Conservation (phyloP, 2,329 filamentous ascomycete species). For the Huntiella decipiens region DNA sequence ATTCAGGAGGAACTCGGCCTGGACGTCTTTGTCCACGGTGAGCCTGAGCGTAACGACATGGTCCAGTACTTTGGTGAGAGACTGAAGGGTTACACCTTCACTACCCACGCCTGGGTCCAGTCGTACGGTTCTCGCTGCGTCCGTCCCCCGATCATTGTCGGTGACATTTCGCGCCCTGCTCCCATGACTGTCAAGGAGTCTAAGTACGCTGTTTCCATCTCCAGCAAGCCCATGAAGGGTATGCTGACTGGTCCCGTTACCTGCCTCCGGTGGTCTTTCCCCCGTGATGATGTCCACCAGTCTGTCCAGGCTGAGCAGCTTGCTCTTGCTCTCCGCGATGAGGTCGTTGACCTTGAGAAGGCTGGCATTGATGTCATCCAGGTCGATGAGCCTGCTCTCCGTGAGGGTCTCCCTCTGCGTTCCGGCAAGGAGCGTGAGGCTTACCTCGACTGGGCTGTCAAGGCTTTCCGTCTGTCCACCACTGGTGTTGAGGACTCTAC, state of each 20-base stretch:
- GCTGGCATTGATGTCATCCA: slow-evolving; percentile 96
- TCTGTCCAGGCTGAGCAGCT: slow-evolving; percentile 98
- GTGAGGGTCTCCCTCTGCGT: slow-evolving; percentile 96
- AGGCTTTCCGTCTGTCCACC: slow-evolving; percentile 92
- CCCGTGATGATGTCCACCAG: slow-evolving; percentile 98
- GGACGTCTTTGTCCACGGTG: slow-evolving; percentile 93
- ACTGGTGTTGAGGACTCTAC: slow-evolving; percentile 86
- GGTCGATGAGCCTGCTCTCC: slow-evolving; percentile 96
- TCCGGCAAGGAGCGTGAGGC: slow-evolving; percentile 84
- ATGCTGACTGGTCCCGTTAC: slow-evolving; percentile 99
- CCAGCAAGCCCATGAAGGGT: slow-evolving; percentile 99
- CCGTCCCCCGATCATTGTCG: slow-evolving; percentile 92
- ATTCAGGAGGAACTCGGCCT: slow-evolving; percentile 96
- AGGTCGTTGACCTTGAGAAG: slow-evolving; percentile 94
- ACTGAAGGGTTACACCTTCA: slow-evolving; percentile 93
- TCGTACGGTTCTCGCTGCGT: slow-evolving; percentile 97
- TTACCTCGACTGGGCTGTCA: slow-evolving; percentile 93
- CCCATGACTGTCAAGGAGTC: slow-evolving; percentile 99
- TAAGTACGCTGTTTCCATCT: slow-evolving; percentile 91
- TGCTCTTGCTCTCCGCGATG: slow-evolving; percentile 91
- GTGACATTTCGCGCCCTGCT: slow-evolving; percentile 89
- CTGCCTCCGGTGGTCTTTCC: slow-evolving; percentile 98
- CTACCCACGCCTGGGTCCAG: slow-evolving; percentile 97
- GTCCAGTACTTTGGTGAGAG: slow-evolving; percentile 99
- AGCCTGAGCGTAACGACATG: slow-evolving; percentile 99